Conservation (phyloP, 192 early-diverging fungal genomes). For the Radiomyces spectabilis region DNA sequence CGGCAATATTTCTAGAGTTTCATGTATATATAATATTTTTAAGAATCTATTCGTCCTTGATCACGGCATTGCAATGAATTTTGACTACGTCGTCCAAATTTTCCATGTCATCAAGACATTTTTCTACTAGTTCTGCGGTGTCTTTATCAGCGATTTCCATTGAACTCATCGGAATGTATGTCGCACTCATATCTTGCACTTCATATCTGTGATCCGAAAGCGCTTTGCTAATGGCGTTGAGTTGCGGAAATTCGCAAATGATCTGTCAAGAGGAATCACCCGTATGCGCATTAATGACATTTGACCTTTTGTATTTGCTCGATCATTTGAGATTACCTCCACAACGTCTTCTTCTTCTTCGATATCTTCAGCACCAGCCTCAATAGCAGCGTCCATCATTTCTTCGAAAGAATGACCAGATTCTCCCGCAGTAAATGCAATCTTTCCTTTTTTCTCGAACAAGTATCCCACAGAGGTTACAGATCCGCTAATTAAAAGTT, state of each 20-base stretch:
- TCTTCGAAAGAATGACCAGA: constrained; percentile 40
- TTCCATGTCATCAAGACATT: constrained; percentile 48
- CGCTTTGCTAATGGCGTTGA: constrained; percentile 37
- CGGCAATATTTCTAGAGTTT: constrained; percentile 66
- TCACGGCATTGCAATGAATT: constrained; percentile 44
- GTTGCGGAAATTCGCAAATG: constrained; percentile 43
- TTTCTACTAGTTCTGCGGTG: constrained; percentile 32
- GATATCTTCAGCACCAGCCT: constrained; percentile 55
- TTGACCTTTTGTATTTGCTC: not conserved
- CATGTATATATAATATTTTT: too few relatives aligned
- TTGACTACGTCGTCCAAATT: constrained; percentile 57
- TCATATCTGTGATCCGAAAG: constrained; percentile 42
- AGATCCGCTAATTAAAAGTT: constrained; percentile 38
- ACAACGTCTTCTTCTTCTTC: constrained; percentile 33
- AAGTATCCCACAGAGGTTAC: constrained; percentile 58
- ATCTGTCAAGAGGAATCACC: constrained; percentile 17
- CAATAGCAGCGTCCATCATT: constrained; percentile 53
- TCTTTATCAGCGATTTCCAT: constrained; percentile 38
- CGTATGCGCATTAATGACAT: too few relatives aligned
- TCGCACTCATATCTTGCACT: constrained; percentile 47
- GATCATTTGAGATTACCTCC: constrained; percentile 27
- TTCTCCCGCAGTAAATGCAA: constrained; percentile 41
- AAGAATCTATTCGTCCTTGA: constrained; percentile 12
- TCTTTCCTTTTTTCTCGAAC: constrained; percentile 57
- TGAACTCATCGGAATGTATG: constrained; percentile 42